Evolutionary conservation across 2,329 filamentous ascomycete species (phyloP), one percentile per base, ranked within the genome.

Genomic region (Byssothecium circinans): DNA sequence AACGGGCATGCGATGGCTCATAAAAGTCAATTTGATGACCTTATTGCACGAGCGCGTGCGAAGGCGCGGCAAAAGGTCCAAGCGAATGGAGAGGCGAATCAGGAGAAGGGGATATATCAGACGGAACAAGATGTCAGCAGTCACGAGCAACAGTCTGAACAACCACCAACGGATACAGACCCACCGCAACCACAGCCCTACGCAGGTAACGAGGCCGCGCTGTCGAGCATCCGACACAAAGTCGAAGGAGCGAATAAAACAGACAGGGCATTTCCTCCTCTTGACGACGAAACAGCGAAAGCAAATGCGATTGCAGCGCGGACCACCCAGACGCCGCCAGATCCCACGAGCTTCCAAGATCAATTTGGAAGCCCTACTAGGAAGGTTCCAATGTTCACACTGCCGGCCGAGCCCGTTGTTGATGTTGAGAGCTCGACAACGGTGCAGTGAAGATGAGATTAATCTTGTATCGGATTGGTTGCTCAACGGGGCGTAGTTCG

Each of bases 1-100:
- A 78, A 79, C 1, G 86, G 83, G 0, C 96, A 92, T 86, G 84
- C 86, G 19, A 77, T 76, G 7, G 85, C 79, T 50, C 87, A 97
- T 70, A 84, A 85, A 39, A 75, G 75, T 15, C 86, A 90, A 1
- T 99, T 96, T 67, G 84, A 85, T 52, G 81, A 87, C 35, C 70
- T 99, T 36, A 92, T 97, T 60, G 86, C 85, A 2, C 85, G 81
- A 58, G 94, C 92, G 14, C 81, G 82, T 51, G 77, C 75, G 59
- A 81, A 75, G 60, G 57, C 48, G 12, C 50, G 52, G 34, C 5
- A 54, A 42, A 54, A 60, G 47, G 47, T 50, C 8, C 30, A 46
- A 29, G 45, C 23, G 39, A 8, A 38, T 22, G 40, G 30, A 4
- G 8, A 43, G 4, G 27, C 18, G 2, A 25, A 17, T 11, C 27